These are phyloP conservation scores for Triticum turgidum DNA, from an alignment of 176 grass and related monocot species.

Conservation along the genomic window DNA sequence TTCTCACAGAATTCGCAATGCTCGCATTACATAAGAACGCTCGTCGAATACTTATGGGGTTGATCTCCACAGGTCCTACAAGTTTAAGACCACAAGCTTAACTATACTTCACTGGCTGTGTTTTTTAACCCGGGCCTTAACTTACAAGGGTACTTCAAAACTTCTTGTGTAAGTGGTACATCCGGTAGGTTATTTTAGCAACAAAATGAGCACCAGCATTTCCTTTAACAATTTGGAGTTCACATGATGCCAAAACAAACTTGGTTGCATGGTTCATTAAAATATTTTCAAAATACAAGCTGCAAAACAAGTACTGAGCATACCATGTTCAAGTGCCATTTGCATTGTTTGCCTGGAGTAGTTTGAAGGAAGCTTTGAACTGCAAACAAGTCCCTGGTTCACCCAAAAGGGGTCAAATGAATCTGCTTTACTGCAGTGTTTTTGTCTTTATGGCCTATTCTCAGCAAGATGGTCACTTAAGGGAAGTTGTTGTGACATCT, in stretches of 20 bases:
- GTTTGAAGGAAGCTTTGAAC: background rate
- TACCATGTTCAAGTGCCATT: conserved; percentile 3
- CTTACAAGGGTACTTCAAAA: background rate
- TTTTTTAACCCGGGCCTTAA: background rate
- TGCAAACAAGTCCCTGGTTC: background rate
- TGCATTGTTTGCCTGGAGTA: conserved; percentile 3
- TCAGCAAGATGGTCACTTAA: background rate
- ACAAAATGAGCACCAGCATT: background rate
- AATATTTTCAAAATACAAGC: background rate
- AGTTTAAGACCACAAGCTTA: conserved; percentile 8
- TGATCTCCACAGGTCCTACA: conserved; percentile 10
- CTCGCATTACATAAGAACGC: background rate
- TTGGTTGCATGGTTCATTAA: background rate
- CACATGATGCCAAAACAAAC: conserved; percentile 5
- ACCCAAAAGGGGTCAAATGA: background rate
- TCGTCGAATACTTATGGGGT: background rate
- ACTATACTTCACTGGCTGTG: background rate
- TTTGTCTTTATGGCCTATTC: background rate
- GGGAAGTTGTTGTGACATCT: background rate
- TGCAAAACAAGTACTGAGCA: background rate
- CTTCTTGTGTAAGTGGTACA: background rate
- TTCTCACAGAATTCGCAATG: background rate
- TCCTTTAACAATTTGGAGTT: background rate
- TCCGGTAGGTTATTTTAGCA: background rate
- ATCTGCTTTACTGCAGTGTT: background rate